phyloP scores from a whole-genome alignment of 2,329 filamentous ascomycete genomes.

The Botrytis aclada region DNA sequence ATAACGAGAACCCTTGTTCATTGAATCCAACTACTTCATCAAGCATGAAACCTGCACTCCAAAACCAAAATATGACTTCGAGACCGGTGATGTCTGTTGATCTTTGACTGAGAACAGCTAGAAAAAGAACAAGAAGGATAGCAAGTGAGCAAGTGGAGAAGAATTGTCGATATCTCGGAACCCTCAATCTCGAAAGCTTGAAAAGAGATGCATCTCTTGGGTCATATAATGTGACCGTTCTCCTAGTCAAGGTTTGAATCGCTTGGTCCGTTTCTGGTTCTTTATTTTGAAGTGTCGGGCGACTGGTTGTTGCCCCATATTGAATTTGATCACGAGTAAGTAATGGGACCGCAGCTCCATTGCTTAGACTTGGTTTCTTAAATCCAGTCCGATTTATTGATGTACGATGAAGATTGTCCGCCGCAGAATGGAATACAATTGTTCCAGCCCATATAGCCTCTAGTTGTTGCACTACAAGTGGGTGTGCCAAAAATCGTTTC shows the following conservation, averaged over 20 bases:
- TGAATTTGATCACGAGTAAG: constrained; percentile 22
- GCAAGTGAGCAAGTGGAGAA: constrained; percentile 85
- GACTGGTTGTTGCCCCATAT: constrained; percentile 40
- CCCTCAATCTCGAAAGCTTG: constrained; percentile 85
- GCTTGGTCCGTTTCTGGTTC: constrained; percentile 28
- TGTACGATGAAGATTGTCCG: constrained; percentile 69
- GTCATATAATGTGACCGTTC: constrained; percentile 85
- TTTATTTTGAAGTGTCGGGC: not conserved
- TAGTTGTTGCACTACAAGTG: constrained; percentile 88
- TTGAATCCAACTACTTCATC: constrained; percentile 96
- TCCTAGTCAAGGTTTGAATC: constrained; percentile 24
- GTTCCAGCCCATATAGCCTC: constrained; percentile 96
- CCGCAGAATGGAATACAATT: constrained; percentile 88
- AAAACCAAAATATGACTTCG: constrained; percentile 94
- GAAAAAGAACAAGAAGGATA: constrained; percentile 77
- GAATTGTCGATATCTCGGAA: constrained; percentile 87
- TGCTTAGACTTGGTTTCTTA: constrained; percentile 23
- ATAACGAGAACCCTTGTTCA: constrained; percentile 92
- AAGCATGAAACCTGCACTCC: constrained; percentile 95
- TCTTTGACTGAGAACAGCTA: constrained; percentile 74
- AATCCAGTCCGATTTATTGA: constrained; percentile 22
- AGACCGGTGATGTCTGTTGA: constrained; percentile 78
- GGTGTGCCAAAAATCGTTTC: constrained; percentile 88
- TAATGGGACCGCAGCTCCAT: constrained; percentile 17
- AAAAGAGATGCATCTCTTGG: constrained; percentile 85